Evolutionary conservation across 2,329 filamentous ascomycete species (phyloP), one percentile per base, ranked within the genome.

Genomic region (Microsporum audouinii): DNA sequence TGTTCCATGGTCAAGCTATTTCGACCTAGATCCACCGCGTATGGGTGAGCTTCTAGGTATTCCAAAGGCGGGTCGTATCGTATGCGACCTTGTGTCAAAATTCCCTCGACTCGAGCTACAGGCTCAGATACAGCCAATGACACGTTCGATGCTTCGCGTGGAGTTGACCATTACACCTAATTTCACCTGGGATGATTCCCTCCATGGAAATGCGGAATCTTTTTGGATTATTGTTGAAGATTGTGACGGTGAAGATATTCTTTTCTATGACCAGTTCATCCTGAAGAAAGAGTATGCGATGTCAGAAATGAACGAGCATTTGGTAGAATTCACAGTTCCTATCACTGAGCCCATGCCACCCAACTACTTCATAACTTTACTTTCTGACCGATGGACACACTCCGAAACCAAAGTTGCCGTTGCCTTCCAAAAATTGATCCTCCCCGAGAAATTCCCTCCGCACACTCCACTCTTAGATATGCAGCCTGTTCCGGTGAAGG

Each of bases 141-240:
- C 95, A 14, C 84, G 94, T 65, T 96, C 91, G 6, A 88, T 99
- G 85, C 81, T 99, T 17, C 86, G 90, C 53, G 83, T 97, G 45
- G 92, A 96, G 72, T 79, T 99, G 49, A 90, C 88, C 12, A 91
- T 99, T 64, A 91, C 89, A 1, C 94, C 94, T 0, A 95, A 91
- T 69, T 99, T 99, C 68, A 87, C 91, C 63, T 99, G 94, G 94
- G 92, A 99, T 66, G 90, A 94, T 65, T 80, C 85, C 31, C 73
- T 99, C 2, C 94, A 99, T 71, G 94, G 94, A 1, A 81, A 82
- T 36, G 88, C 91, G 0, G 91, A 99, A 75, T 90, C 84, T 66
- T 99, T 96, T 76, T 99, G 94, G 94, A 91, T 99, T 64, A 76
- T 99, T 61, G 91, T 96, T 2, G 95, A 99, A 73, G 95, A 99